These are phyloP conservation scores for Candida morakotiae DNA, from an alignment of 805 yeast genomes.

Conservation along the genomic window DNA sequence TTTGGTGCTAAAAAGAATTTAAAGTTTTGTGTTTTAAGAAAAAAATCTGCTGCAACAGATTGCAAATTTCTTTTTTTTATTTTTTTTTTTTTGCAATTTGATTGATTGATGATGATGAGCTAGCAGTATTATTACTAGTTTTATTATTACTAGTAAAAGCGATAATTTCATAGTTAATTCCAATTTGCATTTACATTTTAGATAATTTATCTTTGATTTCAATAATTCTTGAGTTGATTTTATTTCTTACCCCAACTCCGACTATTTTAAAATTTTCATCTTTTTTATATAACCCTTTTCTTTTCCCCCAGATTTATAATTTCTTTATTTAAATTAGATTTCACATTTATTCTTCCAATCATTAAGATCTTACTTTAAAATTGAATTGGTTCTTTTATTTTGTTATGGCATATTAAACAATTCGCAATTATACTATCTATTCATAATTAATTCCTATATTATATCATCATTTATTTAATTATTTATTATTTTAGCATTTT, in stretches of 20 bases:
- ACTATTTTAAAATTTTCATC: not conserved
- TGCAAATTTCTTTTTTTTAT: too few relatives aligned
- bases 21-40: too few relatives aligned
- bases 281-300: constrained; percentile 1
- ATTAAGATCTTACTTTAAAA: not conserved
- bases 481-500: not conserved
- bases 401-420: constrained; percentile 4
- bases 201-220: not conserved
- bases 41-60: too few relatives aligned
- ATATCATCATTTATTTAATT: not conserved
- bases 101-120: too few relatives aligned
- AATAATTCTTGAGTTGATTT: too few relatives aligned
- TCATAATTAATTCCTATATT: not conserved
- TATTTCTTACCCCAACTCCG: constrained; percentile 1
- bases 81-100: too few relatives aligned
- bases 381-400: too few relatives aligned
- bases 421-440: not conserved
- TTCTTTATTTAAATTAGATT: not conserved
- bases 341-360: not conserved
- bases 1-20: too few relatives aligned
- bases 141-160: too few relatives aligned
- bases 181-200: too few relatives aligned
- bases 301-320: constrained; percentile 1
- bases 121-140: too few relatives aligned
- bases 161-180: too few relatives aligned